A percentile compares a stretch with the other conserved stretches of the same genome.
phyloP scores from a whole-genome alignment of 129 eudicot genomes.

The Pulicaria dysenterica region DNA sequence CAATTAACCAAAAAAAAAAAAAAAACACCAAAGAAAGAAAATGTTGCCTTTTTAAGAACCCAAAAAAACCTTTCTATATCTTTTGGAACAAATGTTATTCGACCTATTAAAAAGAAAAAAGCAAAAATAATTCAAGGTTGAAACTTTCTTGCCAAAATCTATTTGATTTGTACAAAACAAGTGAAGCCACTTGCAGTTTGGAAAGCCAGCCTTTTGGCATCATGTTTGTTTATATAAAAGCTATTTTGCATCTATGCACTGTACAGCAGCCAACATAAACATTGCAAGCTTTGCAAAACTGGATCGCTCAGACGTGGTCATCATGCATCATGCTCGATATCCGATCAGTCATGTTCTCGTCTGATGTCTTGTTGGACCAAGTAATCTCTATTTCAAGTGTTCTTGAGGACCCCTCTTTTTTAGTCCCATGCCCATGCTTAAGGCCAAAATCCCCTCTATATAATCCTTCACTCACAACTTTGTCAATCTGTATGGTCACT shows the following conservation, averaged over 20 bases:
- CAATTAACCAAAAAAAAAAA: too few relatives aligned
- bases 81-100: too few relatives aligned
- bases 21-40: too few relatives aligned
- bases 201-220: slow-evolving; percentile 25
- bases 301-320: slow-evolving; percentile 9
- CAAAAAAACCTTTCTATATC: too few relatives aligned
- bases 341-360: slow-evolving; percentile 30
- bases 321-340: slow-evolving; percentile 5
- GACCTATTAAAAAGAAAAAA: background rate
- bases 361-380: slow-evolving; percentile 61
- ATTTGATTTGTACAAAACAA: slow-evolving; percentile 8
- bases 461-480: slow-evolving; percentile 76
- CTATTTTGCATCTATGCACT: slow-evolving; percentile 33
- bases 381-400: slow-evolving; percentile 75
- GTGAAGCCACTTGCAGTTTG: slow-evolving; percentile 20
- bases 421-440: slow-evolving; percentile 43
- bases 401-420: slow-evolving; percentile 56
- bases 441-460: slow-evolving; percentile 66
- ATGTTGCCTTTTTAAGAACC: too few relatives aligned
- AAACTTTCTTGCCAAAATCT: slow-evolving; percentile 16
- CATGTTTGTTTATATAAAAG: slow-evolving; percentile 11
- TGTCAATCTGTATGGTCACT: slow-evolving; percentile 80
- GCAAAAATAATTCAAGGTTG: background rate
- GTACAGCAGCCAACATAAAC: slow-evolving; percentile 19
- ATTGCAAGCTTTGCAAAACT: background rate